phyloP scores from a whole-genome alignment of 139 green algal genomes.

The Tetradesmus lagerheimii region DNA sequence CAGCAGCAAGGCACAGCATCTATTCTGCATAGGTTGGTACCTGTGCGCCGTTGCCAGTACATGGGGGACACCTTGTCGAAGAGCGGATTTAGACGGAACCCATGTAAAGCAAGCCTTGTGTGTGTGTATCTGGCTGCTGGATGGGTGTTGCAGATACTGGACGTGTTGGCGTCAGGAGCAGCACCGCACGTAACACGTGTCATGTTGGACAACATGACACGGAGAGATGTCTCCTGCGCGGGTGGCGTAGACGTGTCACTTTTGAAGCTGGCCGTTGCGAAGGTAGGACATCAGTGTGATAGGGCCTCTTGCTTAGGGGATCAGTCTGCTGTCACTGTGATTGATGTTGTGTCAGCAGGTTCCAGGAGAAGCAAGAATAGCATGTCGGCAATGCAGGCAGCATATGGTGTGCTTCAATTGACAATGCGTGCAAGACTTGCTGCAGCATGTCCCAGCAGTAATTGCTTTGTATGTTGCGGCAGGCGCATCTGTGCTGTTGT shows the following conservation, averaged over 20 bases:
- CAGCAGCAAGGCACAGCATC: too few relatives aligned
- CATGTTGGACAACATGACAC: conserved; percentile 99
- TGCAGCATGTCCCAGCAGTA: too few relatives aligned
- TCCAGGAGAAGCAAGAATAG: too few relatives aligned
- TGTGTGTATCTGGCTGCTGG: neutral
- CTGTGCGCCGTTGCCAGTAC: too few relatives aligned
- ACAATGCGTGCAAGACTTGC: too few relatives aligned
- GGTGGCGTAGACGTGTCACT: conserved; percentile 63
- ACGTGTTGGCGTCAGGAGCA: neutral
- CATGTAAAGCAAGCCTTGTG: neutral
- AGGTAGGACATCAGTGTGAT: neutral
- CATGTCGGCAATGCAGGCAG: too few relatives aligned
- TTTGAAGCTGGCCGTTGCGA: conserved; percentile 57
- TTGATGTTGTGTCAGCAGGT: neutral
- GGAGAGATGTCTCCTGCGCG: conserved; percentile 36
- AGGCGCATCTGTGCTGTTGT: too few relatives aligned
- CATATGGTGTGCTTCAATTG: too few relatives aligned
- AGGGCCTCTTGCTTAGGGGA: too few relatives aligned
- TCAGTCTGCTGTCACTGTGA: neutral
- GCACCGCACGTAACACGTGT: conserved; percentile 74
- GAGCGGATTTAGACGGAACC: neutral
- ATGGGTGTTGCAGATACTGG: conserved; percentile 24
- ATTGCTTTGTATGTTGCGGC: too few relatives aligned
- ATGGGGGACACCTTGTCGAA: too few relatives aligned
- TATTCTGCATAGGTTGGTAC: too few relatives aligned